Percentiles rank a stretch among this genome's conserved stretches.
phyloP scores from a whole-genome alignment of 306 rosid genomes.

The Dryas octopetala region DNA sequence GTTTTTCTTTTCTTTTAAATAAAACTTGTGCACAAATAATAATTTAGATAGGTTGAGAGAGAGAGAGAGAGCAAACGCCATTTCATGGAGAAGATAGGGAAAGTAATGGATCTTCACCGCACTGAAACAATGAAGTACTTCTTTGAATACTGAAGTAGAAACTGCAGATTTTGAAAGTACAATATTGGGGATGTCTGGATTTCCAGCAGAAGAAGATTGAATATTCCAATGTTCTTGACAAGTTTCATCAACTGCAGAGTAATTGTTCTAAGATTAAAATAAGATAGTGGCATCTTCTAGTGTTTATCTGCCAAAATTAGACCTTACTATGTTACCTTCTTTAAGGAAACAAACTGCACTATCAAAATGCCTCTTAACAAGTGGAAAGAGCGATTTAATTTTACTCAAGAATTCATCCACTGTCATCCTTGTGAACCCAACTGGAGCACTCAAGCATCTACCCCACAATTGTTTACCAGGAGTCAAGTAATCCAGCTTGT shows the following conservation, averaged over 20 bases:
- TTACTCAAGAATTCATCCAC: conserved; percentile 23
- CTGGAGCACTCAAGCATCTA: conserved; percentile 26
- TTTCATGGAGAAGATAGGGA: background rate
- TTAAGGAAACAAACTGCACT: conserved; percentile 22
- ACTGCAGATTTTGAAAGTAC: conserved; percentile 30
- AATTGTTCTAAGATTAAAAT: background rate
- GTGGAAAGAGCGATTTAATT: conserved; percentile 33
- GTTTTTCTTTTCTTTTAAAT: background rate
- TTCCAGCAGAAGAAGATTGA: conserved; percentile 35
- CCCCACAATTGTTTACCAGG: conserved; percentile 31
- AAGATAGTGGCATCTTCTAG: background rate
- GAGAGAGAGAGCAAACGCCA: background rate
- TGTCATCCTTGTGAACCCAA: conserved; percentile 33
- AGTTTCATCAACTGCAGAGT: conserved; percentile 26
- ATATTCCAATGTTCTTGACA: conserved; percentile 41
- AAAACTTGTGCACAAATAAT: background rate
- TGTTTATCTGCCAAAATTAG: background rate
- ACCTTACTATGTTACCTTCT: conserved; percentile 22
- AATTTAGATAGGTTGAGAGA: background rate
- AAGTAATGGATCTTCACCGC: conserved; percentile 20
- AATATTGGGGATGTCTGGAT: conserved; percentile 36
- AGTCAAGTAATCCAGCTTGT: conserved; percentile 37
- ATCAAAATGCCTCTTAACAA: conserved; percentile 32
- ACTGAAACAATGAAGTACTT: conserved; percentile 37
- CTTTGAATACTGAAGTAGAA: conserved; percentile 32